Evolutionary conservation across 371 early-diverging fungal genomes (phyloP).

Genomic region (Batrachochytrium dendrobatidis): DNA sequence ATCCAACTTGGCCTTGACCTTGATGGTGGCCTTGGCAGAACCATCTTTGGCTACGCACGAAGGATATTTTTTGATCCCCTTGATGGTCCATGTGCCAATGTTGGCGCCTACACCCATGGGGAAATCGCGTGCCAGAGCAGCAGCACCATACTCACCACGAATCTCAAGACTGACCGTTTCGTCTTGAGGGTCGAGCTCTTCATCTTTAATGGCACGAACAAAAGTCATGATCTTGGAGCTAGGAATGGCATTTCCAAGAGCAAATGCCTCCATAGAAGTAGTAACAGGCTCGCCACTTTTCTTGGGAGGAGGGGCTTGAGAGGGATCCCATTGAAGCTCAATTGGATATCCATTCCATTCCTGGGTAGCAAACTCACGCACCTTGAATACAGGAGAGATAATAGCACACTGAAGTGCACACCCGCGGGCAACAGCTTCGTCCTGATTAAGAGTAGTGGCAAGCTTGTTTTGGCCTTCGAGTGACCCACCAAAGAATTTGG

Average conservation of each 20-base stretch:
- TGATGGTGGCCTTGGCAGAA: conserved; percentile 61
- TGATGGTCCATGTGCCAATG: conserved; percentile 37
- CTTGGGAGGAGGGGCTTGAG: conserved; percentile 22
- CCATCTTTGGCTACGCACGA: conserved; percentile 4
- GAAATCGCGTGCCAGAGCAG: conserved; percentile 24
- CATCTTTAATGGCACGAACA: conserved; percentile 56
- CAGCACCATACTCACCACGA: conserved; percentile 56
- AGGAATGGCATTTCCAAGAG: conserved; percentile 62
- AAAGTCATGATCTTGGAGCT: conserved; percentile 82
- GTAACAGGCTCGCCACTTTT: conserved; percentile 25
- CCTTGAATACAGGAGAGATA: conserved; percentile 94
- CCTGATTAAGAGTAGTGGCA: conserved; percentile 88
- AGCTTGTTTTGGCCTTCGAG: conserved; percentile 55
- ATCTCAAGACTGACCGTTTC: conserved; percentile 72
- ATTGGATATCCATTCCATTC: conserved; percentile 81
- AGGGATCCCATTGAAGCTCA: conserved; percentile 43
- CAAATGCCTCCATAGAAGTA: conserved; percentile 36
- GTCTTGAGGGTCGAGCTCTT: conserved; percentile 58
- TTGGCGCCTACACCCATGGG: conserved; percentile 21
- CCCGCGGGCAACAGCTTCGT: conserved; percentile 94
- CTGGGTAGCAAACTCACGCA: conserved; percentile 87
- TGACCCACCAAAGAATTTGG: conserved; percentile 63
- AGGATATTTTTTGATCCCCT: conserved; percentile 46
- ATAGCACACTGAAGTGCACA: conserved; percentile 96
- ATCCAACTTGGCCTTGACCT: conserved; percentile 87